Base-by-base conservation (phyloP, 805 yeast species). In the Saccharomycopsis amapae region DNA sequence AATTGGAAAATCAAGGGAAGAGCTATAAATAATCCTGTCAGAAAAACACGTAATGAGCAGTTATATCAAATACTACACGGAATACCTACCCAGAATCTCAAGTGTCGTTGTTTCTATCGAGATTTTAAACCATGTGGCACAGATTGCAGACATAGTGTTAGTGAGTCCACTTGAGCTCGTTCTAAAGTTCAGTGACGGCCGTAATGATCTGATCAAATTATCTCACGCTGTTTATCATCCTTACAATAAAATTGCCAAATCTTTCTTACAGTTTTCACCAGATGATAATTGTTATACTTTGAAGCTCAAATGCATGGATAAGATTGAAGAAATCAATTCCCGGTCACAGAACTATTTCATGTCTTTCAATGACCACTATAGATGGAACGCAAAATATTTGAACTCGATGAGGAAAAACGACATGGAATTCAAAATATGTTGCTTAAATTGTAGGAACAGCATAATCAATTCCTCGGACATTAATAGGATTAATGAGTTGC, bases 401-500 rank as follows among this genome's bases (percentile, higher is more conserved):
- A 51, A 59, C 17, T 52, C 48, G 24, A 17, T 49, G 6, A 5
- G 15, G n/a, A 25, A 42, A 6, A 53, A 48, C 24, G 56, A 61
- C 35, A 34, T n/a, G 2, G 5, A 47, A 7, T 72, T 67, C 51
- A 38, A 40, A 3, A 67, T 63, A 37, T 49, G 24, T 12, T 76
- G 72, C 49, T 18, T 20, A 0, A 2, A 48, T 0, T 75, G 79
- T 49, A 48, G 51, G 1, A 1, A n/a, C 0, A 31, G 19, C 0
- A 18, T 72, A 1, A 46, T 71, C 1, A 58, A 62, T 42, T 66
- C 74, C 0, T n/a, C 35, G 0, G 40, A 58, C 0, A 58, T 68
- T 15, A 19, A 38, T 3, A 61, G 58, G 12, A 63, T 78, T 38
- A 57, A 63, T 44, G 85, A 85, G 32, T 75, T 90, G 79, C 98